Evolutionary conservation across 768 basidiomycete genomes (phyloP), one percentile per base, ranked within the genome.

Genomic region (Lentinula edodes): DNA sequence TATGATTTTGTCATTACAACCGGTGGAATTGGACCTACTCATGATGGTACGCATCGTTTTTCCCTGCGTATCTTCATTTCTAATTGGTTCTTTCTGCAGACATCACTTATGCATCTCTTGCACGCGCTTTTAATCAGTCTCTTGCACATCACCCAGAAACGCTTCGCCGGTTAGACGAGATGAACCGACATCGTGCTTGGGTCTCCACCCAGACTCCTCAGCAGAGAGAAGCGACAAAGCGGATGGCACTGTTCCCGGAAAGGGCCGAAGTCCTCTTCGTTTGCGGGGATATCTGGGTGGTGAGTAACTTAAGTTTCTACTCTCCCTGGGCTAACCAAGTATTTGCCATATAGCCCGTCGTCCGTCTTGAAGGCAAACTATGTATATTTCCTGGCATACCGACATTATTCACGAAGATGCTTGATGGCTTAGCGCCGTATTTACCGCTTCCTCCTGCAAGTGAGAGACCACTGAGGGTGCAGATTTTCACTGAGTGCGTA

Each of bases 371-470:
- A 66, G 89, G 90, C 23, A 95, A 91, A 75, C 79, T 97, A 15
- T 96, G 93, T 73, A 78, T 98, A 32, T 88, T 98, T 74, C 95
- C 95, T 0, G 95, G 95, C 35, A 92, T 97, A 50, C 95, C 95
- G 0, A 74, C 78, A 3, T 79, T 96, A 35, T 96, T 95, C 75
- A 85, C 89, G 67, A 84, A 83, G 71, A 88, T 98, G 80, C 75
- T 97, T 39, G 81, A 86, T 58, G 85, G 81, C 18, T 75, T 95
- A 20, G 83, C 83, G 13, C 84, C 84, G 8, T 91, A 86, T 70
- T 75, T 98, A 1, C 86, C 91, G 1, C 80, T 98, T 28, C 93
- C 94, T 13, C 91, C 92, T 0, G 76, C 80, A 8, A 75, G 78
- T 35, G 83, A 88, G 67, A 86, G 91, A 61, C 93, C 92, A 0